Conservation (phyloP, 2,329 filamentous ascomycete species). For the Sporothrix brunneoviolacea region DNA sequence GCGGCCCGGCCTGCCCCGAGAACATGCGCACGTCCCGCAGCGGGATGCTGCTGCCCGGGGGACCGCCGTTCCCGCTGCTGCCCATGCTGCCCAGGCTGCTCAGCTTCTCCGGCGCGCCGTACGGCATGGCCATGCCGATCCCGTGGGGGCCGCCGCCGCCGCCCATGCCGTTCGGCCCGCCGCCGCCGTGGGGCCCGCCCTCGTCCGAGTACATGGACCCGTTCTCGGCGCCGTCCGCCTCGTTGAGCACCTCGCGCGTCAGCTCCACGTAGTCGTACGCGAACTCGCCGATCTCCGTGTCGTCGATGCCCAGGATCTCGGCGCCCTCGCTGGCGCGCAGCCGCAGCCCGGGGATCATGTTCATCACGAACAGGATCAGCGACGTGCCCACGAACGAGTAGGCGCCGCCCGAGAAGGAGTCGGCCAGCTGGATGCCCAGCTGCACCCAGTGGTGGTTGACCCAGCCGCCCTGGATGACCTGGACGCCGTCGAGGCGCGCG, state of each 20-base stretch:
- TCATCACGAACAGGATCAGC: constrained; percentile 63
- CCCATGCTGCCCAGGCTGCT: not conserved
- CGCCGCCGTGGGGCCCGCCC: not conserved
- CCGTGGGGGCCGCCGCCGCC: not conserved
- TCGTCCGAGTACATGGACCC: constrained; percentile 26
- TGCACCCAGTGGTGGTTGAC: constrained; percentile 65
- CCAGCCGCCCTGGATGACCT: constrained; percentile 56
- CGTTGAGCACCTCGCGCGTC: constrained; percentile 27
- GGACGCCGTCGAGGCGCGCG: constrained; percentile 63
- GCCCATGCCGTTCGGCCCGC: not conserved
- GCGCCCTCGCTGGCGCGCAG: constrained; percentile 61
- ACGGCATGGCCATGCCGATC: constrained; percentile 10
- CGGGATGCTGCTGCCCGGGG: constrained; percentile 40
- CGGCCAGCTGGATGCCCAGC: constrained; percentile 64
- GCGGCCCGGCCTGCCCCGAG: constrained; percentile 21
- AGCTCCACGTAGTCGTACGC: constrained; percentile 78
- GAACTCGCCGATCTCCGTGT: constrained; percentile 74
- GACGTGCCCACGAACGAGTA: constrained; percentile 64
- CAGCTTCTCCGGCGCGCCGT: constrained; percentile 39
- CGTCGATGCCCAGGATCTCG: constrained; percentile 64
- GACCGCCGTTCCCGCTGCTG: constrained; percentile 21
- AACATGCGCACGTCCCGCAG: constrained; percentile 40
- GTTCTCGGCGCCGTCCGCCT: constrained; percentile 17
- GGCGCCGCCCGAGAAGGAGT: constrained; percentile 55
- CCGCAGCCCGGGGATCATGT: constrained; percentile 63